These are phyloP conservation scores for Pyronema omphalodes DNA, from an alignment of 495 filamentous ascomycete species.

Conservation along the genomic window DNA sequence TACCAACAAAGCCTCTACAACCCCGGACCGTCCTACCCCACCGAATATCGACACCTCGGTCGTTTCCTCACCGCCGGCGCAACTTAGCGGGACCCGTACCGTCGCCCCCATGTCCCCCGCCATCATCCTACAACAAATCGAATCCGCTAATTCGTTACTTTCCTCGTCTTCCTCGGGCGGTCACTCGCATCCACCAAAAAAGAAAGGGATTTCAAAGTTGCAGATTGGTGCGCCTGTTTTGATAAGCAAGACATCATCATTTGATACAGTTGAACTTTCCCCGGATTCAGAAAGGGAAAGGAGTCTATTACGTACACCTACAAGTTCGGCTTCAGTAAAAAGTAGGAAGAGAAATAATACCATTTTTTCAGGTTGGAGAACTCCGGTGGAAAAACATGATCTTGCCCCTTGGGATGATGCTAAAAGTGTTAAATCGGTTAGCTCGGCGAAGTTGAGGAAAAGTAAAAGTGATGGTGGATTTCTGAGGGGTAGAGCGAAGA, in stretches of 20 bases:
- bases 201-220: conserved; percentile 17
- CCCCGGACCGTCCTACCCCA: background rate
- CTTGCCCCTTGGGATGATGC: background rate
- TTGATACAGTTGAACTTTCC: conserved; percentile 15
- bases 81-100: background rate
- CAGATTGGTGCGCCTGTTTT: conserved; percentile 22
- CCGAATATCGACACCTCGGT: background rate
- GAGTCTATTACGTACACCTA: too few relatives aligned
- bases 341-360: too few relatives aligned
- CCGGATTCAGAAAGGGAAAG: too few relatives aligned
- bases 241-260: conserved; percentile 21
- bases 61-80: background rate
- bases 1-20: conserved; percentile 13
- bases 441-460: conserved; percentile 19
- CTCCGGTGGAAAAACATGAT: too few relatives aligned
- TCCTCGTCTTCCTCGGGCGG: too few relatives aligned
- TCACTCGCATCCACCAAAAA: conserved; percentile 16
- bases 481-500: conserved; percentile 12
- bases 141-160: conserved; percentile 10
- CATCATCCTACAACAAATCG: background rate
- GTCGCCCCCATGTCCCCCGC: conserved; percentile 4
- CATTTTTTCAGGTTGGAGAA: too few relatives aligned
- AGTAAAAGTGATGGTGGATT: conserved; percentile 21
- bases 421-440: background rate
- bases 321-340: too few relatives aligned